Conservation (phyloP, 768 basidiomycete species). For the Phylloporus sp. region DNA sequence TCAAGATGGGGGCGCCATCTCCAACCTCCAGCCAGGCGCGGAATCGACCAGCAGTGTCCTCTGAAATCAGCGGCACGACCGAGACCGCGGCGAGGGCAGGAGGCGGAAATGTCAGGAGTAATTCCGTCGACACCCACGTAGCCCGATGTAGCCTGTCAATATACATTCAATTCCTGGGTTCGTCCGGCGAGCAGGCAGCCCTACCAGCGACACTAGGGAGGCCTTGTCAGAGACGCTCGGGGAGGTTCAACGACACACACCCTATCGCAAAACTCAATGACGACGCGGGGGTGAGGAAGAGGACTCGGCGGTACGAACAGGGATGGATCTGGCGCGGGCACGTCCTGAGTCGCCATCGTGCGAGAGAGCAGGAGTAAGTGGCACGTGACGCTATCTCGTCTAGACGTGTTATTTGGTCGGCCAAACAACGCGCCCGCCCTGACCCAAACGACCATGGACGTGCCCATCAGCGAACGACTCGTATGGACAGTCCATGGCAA, state of each 20-base stretch:
- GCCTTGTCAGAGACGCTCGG: slow-evolving; percentile 7
- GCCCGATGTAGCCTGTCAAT: slow-evolving; percentile 79
- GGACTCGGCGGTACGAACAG: slow-evolving; percentile 54
- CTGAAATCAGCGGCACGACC: slow-evolving; percentile 67
- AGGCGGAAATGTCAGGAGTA: slow-evolving; percentile 86
- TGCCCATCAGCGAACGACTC: slow-evolving; percentile 1
- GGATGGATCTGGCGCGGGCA: slow-evolving; percentile 40
- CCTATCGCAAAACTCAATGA: slow-evolving; percentile 90
- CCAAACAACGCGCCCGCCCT: slow-evolving; percentile 14
- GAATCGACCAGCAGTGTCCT: slow-evolving; percentile 87
- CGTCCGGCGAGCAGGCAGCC: slow-evolving; percentile 13
- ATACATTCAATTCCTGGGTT: background rate
- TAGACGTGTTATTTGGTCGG: slow-evolving; percentile 53
- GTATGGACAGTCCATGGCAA: slow-evolving; percentile 68
- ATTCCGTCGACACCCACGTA: slow-evolving; percentile 89
- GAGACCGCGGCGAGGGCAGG: slow-evolving; percentile 64
- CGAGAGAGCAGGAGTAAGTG: no score
- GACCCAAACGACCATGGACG: slow-evolving; percentile 15
- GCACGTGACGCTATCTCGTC: slow-evolving; percentile 32
- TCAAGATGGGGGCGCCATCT: slow-evolving; percentile 37
- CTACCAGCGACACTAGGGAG: slow-evolving; percentile 72
- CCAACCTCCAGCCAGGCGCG: slow-evolving; percentile 73
- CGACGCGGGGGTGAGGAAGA: slow-evolving; percentile 50
- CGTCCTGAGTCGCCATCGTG: slow-evolving; percentile 24
- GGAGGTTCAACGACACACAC: slow-evolving; percentile 39